Evolutionary conservation across 495 filamentous ascomycete genomes (phyloP), one percentile per base, ranked within the genome.

Genomic region (Neurospora tetraspora): DNA sequence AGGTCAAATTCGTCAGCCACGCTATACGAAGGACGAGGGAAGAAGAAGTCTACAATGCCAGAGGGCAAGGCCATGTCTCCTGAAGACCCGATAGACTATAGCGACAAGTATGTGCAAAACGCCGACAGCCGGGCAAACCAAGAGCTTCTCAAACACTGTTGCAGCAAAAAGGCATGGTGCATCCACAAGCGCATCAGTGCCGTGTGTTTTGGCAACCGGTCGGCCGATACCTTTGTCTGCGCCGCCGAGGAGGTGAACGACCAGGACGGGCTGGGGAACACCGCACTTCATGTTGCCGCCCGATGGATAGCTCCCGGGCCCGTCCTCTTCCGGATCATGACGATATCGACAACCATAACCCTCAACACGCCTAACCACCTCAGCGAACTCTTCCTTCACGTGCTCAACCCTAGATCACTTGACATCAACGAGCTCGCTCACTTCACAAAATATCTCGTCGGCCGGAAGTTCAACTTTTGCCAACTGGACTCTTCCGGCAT

Each of bases 101-200:
- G 53, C 53, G 53, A 61, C 53, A 61, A 61, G 53, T 61, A 61
- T 61, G 53, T 34, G 53, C 53, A 61, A 14, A 69, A 36, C 12
- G 47, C 69, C 0, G 40, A 71, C 31, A 71, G 20, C 23, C 53
- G 23, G 8, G 74, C 71, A 31, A 75, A 75, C 42, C 72, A 73
- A 39, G 74, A 75, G 39, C 69, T 73, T 20, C 59, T 75, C 40
- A 36, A 65, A 3, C 59, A 34, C 42, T 75, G 74, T 69, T 75
- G 74, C 69, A 68, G 74, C 72, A 23, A 69, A 43, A 70, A 61
- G 34, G 20, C 59, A 7, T 71, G 71, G 71, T 75, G 74, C 34
- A 45, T 75, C 40, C 74, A 75, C 72, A 69, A 71, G 59, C 74
- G 74, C 34, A 75, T 75, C 72, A 69, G 47, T 31, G 74, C 69